Conservation (phyloP, 1,284 basidiomycete species). For the Volvariella volvacea region DNA sequence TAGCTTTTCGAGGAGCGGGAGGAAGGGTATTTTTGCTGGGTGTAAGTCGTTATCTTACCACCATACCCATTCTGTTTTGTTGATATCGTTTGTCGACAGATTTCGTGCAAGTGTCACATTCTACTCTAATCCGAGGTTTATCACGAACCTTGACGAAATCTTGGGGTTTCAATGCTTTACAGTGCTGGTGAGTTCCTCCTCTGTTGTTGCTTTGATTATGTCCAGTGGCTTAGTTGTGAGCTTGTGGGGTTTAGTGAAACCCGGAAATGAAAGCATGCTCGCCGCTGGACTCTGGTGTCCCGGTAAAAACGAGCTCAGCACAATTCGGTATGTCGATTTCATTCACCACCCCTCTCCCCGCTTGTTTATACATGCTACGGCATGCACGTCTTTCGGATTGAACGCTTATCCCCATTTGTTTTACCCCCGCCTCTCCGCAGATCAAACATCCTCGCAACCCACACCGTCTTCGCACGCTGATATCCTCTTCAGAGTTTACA, state of each 20-base stretch:
- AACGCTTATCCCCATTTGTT: not conserved
- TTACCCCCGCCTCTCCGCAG: conserved; percentile 24
- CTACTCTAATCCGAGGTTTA: not conserved
- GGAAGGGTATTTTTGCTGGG: conserved; percentile 72
- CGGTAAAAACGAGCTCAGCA: conserved; percentile 68
- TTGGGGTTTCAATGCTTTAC: conserved; percentile 2
- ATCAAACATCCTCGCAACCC: conserved; percentile 62
- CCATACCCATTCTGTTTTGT: conserved; percentile 8
- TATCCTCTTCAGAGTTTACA: conserved; percentile 63
- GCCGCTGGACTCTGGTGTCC: conserved; percentile 86
- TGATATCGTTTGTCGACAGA: conserved; percentile 40
- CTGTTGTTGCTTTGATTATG: too few species aligned
- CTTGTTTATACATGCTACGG: too few species aligned
- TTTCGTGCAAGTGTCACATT: too few species aligned
- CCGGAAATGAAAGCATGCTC: conserved; percentile 62
- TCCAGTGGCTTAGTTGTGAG: not conserved
- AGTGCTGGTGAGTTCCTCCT: conserved; percentile 15
- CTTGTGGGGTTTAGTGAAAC: conserved; percentile 44
- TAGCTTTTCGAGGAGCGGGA: conserved; percentile 72
- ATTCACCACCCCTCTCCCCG: not conserved
- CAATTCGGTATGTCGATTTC: conserved; percentile 48
- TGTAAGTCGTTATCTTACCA: conserved; percentile 41
- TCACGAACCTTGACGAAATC: not conserved
- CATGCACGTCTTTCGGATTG: not conserved
- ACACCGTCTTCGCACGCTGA: conserved; percentile 54